Evolutionary conservation across 768 basidiomycete genomes (phyloP).

Genomic region (Lepiota brunneoincarnata): DNA sequence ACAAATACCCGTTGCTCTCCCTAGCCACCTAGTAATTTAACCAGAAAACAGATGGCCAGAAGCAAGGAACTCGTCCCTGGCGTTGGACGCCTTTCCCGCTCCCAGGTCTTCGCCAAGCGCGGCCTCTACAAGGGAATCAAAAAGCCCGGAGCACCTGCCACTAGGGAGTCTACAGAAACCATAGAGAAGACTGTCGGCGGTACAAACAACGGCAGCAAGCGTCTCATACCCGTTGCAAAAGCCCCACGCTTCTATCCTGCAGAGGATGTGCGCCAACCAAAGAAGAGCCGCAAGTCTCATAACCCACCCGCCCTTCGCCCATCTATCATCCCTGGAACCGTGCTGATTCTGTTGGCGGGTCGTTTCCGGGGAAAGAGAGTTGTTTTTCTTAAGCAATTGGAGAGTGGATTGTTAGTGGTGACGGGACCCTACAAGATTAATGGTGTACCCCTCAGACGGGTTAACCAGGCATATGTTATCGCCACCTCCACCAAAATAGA

Average conservation of each 20-base stretch:
- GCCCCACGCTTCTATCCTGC: constrained; percentile 93
- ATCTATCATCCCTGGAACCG: constrained; percentile 89
- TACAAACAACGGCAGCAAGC: constrained; percentile 86
- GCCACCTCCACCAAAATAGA: constrained; percentile 96
- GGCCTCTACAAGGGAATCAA: constrained; percentile 82
- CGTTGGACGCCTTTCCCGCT: constrained; percentile 81
- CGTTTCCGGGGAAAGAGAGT: constrained; percentile 98
- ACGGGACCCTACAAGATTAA: constrained; percentile 98
- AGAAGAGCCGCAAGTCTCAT: constrained; percentile 87
- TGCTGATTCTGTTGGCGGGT: constrained; percentile 95
- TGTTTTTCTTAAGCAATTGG: constrained; percentile 95
- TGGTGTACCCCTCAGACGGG: constrained; percentile 95
- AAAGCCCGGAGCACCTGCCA: constrained; percentile 69
- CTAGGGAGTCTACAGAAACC: constrained; percentile 54
- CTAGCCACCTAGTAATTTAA: constrained; percentile 14
- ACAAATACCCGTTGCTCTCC: constrained; percentile 20
- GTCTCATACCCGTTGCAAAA: constrained; percentile 82
- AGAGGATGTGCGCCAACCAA: constrained; percentile 89
- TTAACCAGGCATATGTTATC: constrained; percentile 99
- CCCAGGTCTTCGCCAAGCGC: constrained; percentile 77
- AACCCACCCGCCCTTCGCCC: constrained; percentile 78
- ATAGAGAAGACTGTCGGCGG: constrained; percentile 85
- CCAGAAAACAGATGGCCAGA: constrained; percentile 65
- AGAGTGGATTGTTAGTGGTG: constrained; percentile 89
- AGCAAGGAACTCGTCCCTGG: constrained; percentile 81